Base-by-base conservation (phyloP, 1,284 basidiomycete genomes). In the Austroboletus niveus region DNA sequence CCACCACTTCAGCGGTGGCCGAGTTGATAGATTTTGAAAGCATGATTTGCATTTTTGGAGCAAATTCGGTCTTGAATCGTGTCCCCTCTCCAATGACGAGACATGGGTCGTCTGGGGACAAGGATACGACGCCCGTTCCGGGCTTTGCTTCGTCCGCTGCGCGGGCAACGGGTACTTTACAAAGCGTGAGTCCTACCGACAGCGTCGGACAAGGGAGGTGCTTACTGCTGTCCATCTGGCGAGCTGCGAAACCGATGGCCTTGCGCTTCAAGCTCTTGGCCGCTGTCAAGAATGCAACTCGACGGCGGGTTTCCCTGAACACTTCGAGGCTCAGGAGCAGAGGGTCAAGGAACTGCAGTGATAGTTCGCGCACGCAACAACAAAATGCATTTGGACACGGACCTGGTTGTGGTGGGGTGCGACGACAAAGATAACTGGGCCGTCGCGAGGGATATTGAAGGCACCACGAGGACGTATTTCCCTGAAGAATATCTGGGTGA, bases 361-460 rank as follows among this genome's bases (percentile, higher is more conserved):
- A 53, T 35, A 34, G 48, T 58, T 30, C 47, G 30, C 8, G 32
- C 40, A 43, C 9, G 48, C 49, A 38, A 44, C 56, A 31, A 40
- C n/a, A 35, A 29, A 42, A 27, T 39, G 14, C 49, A 30, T 34
- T 43, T 38, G 45, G 51, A 53, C 53, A 69, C 76, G 51, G 64
- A 87, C 92, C 75, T 96, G 94, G 70, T 99, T 99, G 66, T 92
- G 89, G 72, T 99, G 97, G 17, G 97, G 97, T 12, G 94, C 97
- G 45, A 83, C 94, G 47, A 97, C 96, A 72, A 99, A 98, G 64
- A 99, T 94, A 59, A 98, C 84, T 8, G 97, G 92, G 0, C 94
- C 97, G 57, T 92, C 82, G 54, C 80, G 79, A 34, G 97, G 97
- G 48, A 99, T 94, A 65, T 98, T 91, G 80, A 91, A 98, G 39